These are phyloP conservation scores for Rubroboletus pulcherrimus DNA, from an alignment of 768 basidiomycete genomes.

Conservation along the genomic window DNA sequence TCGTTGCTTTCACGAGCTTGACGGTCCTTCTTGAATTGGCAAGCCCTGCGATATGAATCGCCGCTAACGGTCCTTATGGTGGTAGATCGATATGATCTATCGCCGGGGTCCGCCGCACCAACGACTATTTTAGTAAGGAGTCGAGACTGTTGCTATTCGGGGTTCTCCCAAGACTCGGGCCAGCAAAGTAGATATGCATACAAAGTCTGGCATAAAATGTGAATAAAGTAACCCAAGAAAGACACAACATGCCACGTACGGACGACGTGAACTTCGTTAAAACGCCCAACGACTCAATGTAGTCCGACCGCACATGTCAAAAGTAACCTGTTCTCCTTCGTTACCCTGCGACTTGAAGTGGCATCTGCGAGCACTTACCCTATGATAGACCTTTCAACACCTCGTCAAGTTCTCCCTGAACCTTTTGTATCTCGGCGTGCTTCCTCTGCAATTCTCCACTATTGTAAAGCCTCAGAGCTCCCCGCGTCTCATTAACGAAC, in stretches of 20 bases:
- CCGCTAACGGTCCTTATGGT: background rate
- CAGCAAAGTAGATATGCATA: background rate
- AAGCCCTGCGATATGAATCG: constrained; percentile 11
- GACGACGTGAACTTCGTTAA: background rate
- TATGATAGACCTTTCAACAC: constrained; percentile 36
- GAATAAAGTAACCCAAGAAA: background rate
- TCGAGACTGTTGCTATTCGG: background rate
- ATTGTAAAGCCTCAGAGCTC: constrained; percentile 43
- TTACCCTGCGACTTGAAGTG: background rate
- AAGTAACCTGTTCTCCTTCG: background rate
- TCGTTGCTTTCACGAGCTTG: constrained; percentile 21
- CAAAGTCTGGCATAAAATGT: background rate
- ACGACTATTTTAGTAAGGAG: background rate
- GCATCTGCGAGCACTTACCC: constrained; percentile 9
- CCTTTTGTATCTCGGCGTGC: constrained; percentile 51
- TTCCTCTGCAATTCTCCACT: constrained; percentile 49
- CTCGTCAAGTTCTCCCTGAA: constrained; percentile 55
- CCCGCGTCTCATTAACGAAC: constrained; percentile 55
- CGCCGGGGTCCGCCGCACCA: constrained; percentile 1
- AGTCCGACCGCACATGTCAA: background rate
- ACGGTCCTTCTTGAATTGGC: constrained; percentile 22
- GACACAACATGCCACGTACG: background rate
- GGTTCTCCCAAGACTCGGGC: background rate
- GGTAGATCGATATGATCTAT: constrained; percentile 21
- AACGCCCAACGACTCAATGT: background rate